A percentile compares a stretch with the other conserved stretches of the same genome.
These are phyloP conservation scores for Paragyromitra xinjiangensis DNA, from an alignment of 495 filamentous ascomycete genomes.

Conservation along the genomic window DNA sequence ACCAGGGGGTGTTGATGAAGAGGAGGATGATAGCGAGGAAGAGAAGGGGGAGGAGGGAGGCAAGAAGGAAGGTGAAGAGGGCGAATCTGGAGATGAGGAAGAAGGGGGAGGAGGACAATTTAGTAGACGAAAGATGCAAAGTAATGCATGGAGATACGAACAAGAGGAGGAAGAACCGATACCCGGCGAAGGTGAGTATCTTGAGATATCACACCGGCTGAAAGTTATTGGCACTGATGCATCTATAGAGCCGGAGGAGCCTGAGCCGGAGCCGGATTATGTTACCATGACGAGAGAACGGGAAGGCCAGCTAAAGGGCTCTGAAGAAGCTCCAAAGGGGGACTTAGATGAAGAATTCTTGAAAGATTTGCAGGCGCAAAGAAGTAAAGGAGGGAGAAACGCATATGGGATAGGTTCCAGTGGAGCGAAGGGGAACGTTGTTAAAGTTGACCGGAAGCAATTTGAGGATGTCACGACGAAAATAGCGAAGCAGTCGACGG, in stretches of 20 bases:
- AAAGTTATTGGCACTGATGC: constrained; percentile 16
- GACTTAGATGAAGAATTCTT: constrained; percentile 50
- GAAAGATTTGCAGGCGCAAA: constrained; percentile 42
- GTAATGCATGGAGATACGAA: constrained; percentile 56
- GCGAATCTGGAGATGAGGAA: constrained; percentile 58
- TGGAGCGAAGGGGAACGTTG: constrained; percentile 40
- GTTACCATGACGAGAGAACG: constrained; percentile 49
- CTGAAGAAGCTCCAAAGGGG: constrained; percentile 21
- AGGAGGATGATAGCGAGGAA: constrained; percentile 31
- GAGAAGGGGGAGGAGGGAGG: constrained; percentile 54
- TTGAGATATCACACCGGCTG: constrained; percentile 18
- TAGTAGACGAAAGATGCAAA: constrained; percentile 49
- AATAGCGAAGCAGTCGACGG: constrained; percentile 55
- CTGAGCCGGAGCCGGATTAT: constrained; percentile 55
- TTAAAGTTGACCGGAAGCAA: constrained; percentile 52
- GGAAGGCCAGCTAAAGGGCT: constrained; percentile 38
- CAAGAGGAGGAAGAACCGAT: constrained; percentile 47
- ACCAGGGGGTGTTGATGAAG: constrained; percentile 40
- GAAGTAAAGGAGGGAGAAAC: constrained; percentile 16
- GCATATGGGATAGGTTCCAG: neutral
- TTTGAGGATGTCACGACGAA: constrained; percentile 56
- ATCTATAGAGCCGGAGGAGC: constrained; percentile 30
- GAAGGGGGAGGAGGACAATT: constrained; percentile 52
- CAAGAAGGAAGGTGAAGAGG: constrained; percentile 58
- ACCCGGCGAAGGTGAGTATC: constrained; percentile 43